phyloP scores from a whole-genome alignment of 768 basidiomycete species.

The Gelatoporia subvermispora region DNA sequence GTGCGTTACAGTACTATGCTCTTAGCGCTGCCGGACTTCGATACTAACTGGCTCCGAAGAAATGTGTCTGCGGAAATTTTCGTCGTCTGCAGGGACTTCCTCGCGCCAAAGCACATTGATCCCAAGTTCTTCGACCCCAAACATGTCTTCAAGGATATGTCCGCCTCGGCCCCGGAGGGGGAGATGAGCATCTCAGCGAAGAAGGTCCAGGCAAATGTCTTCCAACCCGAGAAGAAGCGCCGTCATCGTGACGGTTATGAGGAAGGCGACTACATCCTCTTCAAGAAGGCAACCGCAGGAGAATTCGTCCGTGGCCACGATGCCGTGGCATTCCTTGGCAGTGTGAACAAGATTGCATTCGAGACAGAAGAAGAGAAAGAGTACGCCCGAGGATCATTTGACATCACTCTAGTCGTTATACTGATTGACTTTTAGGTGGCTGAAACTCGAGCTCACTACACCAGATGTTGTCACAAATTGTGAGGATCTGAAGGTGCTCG shows the following conservation, averaged over 20 bases:
- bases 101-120: conserved; percentile 93
- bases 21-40: neutral
- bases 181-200: conserved; percentile 54
- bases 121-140: conserved; percentile 97
- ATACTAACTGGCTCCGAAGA: conserved; percentile 37
- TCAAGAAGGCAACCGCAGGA: conserved; percentile 62
- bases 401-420: conserved; percentile 1
- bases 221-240: conserved; percentile 95
- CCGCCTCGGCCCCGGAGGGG: conserved; percentile 39
- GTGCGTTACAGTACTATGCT: conserved; percentile 36
- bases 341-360: conserved; percentile 74
- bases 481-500: conserved; percentile 91
- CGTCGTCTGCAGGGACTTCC: conserved; percentile 93
- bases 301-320: conserved; percentile 70
- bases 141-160: conserved; percentile 94
- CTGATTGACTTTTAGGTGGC: conserved; percentile 50
- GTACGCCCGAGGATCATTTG: conserved; percentile 33
- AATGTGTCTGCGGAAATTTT: conserved; percentile 99
- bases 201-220: conserved; percentile 84
- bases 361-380: conserved; percentile 78
- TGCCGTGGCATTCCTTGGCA: conserved; percentile 75
- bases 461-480: conserved; percentile 78
- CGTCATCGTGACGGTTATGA: conserved; percentile 91
- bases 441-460: conserved; percentile 65
- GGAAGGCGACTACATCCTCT: conserved; percentile 90